Base-by-base conservation (phyloP, 805 yeast genomes). In the Dipodascopsis tothii region DNA sequence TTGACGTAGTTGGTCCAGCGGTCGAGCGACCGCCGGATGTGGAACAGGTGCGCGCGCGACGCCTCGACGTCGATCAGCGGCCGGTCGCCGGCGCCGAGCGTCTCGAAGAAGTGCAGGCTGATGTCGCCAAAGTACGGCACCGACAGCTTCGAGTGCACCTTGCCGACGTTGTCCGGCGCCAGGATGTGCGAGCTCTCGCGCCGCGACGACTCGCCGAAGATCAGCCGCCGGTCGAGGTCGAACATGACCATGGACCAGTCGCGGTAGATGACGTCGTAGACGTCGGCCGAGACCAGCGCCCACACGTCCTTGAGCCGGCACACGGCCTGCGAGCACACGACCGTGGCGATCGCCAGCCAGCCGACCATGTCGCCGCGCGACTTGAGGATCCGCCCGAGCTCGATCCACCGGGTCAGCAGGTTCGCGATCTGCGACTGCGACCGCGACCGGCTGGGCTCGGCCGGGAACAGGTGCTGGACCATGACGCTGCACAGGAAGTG, bases 221-320 rank as follows among this genome's bases (percentile, higher is more conserved):
- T 69, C 39, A 80, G 73, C 54, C 92, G 71, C 57, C 92, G 74
- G 50, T 86, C 94, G 28, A 90, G 69, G 58, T 88, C 96, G 64
- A 84, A 85, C 5, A 85, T 80, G 20, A 90, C 94, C 2, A 94
- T 95, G 0, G 92, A 84, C 96, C 96, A 90, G 55, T 84, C 94
- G 40, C 78, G 77, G 35, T 79, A 74, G 22, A 86, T 75, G 2
- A 76, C 66, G 43, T 75, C 78, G 41, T 84, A 62, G 37, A 74
- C 68, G 22, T 74, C 73, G 18, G 73, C 71, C 11, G 82, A 74
- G 3, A 87, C 84, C 38, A 69, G 67, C 5, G 79, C 67, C 97
- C 97, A 90, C 1, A 88, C 73, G 42, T 74, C 72, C 21, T 74
- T 66, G 37, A 90, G 67, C 52, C 97, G 73, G 45, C 90, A 66